Evolutionary conservation across 306 rosid genomes (phyloP), one percentile per base, ranked within the genome.

Genomic region (Cucumis cinereus): DNA sequence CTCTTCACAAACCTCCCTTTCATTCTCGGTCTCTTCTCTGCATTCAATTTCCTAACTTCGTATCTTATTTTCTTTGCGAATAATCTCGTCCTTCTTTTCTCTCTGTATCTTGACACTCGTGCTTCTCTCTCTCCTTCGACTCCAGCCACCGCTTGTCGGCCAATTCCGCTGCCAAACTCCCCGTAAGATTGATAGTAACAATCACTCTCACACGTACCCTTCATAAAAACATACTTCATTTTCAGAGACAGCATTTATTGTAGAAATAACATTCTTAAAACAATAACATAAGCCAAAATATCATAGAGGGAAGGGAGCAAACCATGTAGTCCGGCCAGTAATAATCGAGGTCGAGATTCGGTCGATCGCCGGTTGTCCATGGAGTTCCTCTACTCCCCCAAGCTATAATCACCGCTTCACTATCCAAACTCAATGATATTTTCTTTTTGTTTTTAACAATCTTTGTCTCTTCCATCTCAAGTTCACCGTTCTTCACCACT

Each of bases 1-100:
- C 92, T 85, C 88, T 93, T 93, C 10, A 93, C 98, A 77, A 93
- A 93, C 79, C 98, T 90, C 19, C 98, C 98, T 82, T 93, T 93
- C 96, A 93, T 93, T 81, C 98, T 87, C 2, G 98, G 98, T 82
- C 98, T 89, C 88, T 89, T 93, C 89, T 93, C 98, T 1, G 98
- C 98, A 77, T 93, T 93, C 90, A 93, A 81, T 73, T 93, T 93
- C 49, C 98, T 83, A 77, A 93, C 98, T 86, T 93, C 93, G 82
- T 93, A 93, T 83, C 98, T 87, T 83, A 93, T 93, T 87, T 93
- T 93, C 88, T 93, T 93, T 0, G 96, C 91, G 70, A 93, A 93
- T 87, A 89, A 78, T 80, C 98, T 81, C 68, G 91, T 93, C 77
- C 97, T 62, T 22, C 98, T 81, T 86, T 93, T 93, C 52, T 93